These are phyloP conservation scores for Yamadazyma sp. DNA, from an alignment of 1,139 yeast genomes.

Conservation along the genomic window DNA sequence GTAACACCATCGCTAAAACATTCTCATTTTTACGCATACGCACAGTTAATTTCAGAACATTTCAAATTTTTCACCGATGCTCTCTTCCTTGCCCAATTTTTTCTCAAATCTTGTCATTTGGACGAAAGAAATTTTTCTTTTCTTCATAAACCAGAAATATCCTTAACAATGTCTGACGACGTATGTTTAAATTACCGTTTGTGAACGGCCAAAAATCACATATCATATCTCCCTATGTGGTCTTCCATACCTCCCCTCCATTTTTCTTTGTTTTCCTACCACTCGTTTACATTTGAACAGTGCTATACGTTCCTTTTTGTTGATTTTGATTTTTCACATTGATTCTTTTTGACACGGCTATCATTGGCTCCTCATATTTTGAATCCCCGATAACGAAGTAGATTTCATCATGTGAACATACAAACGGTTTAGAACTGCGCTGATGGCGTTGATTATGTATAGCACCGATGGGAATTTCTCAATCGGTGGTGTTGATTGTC, in stretches of 20 bases:
- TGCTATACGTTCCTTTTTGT: background rate
- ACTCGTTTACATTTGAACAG: no score
- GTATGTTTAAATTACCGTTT: conserved; percentile 11
- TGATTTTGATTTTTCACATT: background rate
- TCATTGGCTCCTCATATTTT: conserved; percentile 6
- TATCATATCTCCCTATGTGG: background rate
- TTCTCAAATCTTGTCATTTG: conserved; percentile 12
- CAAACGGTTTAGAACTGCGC: background rate
- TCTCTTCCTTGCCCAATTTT: conserved; percentile 3
- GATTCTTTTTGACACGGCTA: conserved; percentile 7
- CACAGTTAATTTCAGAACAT: conserved; percentile 5
- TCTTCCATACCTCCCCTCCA: background rate
- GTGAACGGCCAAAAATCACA: background rate
- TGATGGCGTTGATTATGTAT: background rate
- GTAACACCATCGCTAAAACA: conserved; percentile 10
- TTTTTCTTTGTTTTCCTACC: background rate
- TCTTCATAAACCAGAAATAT: conserved; percentile 7
- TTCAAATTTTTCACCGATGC: conserved; percentile 2
- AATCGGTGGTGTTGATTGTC: background rate
- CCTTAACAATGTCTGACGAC: conserved; percentile 15
- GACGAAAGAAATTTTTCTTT: conserved; percentile 13
- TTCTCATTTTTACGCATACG: conserved; percentile 12
- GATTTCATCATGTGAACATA: background rate
- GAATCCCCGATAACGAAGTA: background rate
- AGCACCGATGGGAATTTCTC: no score